phyloP scores from a whole-genome alignment of 2,329 filamentous ascomycete species.

The Aspergillus unguis region DNA sequence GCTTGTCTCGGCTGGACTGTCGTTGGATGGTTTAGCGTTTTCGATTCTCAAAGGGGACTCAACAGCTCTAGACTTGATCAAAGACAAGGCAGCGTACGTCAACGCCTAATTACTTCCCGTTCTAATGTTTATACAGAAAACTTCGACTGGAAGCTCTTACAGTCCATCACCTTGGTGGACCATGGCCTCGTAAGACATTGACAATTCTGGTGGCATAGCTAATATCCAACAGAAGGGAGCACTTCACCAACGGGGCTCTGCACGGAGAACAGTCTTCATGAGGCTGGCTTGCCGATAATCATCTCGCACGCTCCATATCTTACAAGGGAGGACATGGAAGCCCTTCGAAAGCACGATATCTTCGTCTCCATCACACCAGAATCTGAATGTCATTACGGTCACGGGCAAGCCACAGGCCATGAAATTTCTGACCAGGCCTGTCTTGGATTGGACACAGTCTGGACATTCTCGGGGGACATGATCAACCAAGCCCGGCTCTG shows the following conservation, averaged over 20 bases:
- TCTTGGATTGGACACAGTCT: slow-evolving; percentile 55
- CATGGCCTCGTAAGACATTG: not conserved
- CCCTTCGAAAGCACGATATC: slow-evolving; percentile 51
- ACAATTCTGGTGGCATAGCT: not conserved
- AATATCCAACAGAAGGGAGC: not conserved
- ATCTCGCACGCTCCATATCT: slow-evolving; percentile 49
- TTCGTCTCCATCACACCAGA: slow-evolving; percentile 58
- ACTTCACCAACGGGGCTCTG: not conserved
- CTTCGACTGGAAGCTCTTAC: not conserved
- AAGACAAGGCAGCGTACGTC: not conserved
- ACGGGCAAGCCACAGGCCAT: slow-evolving; percentile 46
- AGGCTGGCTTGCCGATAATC: slow-evolving; percentile 6
- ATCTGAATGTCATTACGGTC: slow-evolving; percentile 59
- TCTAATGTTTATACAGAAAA: not conserved
- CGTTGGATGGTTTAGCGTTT: not conserved
- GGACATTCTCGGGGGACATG: slow-evolving; percentile 52
- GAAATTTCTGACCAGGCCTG: slow-evolving; percentile 51
- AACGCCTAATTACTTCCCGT: not conserved
- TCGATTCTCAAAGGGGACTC: not conserved
- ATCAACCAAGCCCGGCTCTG: slow-evolving; percentile 54
- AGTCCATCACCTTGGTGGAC: slow-evolving; percentile 1
- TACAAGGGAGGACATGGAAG: slow-evolving; percentile 36
- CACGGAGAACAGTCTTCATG: not conserved
- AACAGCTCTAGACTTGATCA: not conserved
- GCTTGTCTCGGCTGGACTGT: not conserved